Base-by-base conservation (phyloP, 257 asterid species). In the Henckelia pumila region DNA sequence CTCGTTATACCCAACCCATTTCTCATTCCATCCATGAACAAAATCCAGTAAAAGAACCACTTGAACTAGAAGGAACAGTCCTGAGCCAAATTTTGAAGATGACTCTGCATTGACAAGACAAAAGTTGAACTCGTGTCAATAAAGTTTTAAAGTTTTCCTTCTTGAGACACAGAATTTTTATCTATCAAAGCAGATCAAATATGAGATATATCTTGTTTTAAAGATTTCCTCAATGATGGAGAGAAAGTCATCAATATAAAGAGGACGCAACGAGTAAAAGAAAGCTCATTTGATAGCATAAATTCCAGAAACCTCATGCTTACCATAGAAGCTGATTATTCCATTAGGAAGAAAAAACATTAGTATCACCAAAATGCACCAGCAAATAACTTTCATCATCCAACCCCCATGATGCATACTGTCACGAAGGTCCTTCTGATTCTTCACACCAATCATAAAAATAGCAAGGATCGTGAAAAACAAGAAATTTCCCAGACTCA, bases 1-100 rank as follows among this genome's bases (percentile, higher is more conserved):
- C 79, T 89, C 98, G 59, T 89, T 95, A 49, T 89, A 92, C 70
- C 96, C 95, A 79, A 87, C 98, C 98, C 98, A 92, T 80, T 84
- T 92, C 85, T 87, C 95, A 68, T 92, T 92, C 98, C 98, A 92
- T 57, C 95, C 81, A 78, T 89, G 96, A 64, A 92, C 89, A 79
- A 92, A 92, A 77, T 92, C 98, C 64, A 87, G 84, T 68, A 92
- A 78, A 76, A 92, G 92, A 67, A 92, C 95, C 76, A 92, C 98
- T 86, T 92, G 98, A 76, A 92, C 92, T 33, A 92, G 92, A 70
- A 92, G 96, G 82, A 92, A 92, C 61, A 92, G 73, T 73, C 98
- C 96, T 14, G 98, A 85, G 35, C 98, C 98, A 69, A 92, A 89
- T 81, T 92, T 92, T 30, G 98, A 92, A 67, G 78, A 81, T 24